These are phyloP conservation scores for Avena insularis DNA, from an alignment of 176 grass and related monocot species.

Conservation along the genomic window DNA sequence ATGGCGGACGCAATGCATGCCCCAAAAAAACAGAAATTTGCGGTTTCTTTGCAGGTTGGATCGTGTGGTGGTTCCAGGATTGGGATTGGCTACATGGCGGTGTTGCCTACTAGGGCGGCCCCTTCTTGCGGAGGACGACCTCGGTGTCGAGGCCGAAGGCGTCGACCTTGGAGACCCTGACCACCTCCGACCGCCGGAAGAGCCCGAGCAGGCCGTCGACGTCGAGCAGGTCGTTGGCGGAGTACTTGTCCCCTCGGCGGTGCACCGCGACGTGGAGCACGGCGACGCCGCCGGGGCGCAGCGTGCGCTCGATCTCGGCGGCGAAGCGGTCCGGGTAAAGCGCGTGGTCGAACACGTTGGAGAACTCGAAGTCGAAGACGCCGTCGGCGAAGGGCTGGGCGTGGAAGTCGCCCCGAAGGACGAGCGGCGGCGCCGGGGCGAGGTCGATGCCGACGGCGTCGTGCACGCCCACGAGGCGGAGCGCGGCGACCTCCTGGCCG, in stretches of 20 bases:
- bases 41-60: neutral
- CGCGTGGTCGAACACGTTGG: constrained; percentile 95
- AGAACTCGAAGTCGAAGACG: constrained; percentile 98
- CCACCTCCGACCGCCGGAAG: constrained; percentile 54
- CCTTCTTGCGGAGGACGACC: constrained; percentile 81
- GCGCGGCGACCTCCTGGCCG: constrained; percentile 72
- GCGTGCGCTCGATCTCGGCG: constrained; percentile 81
- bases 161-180: constrained; percentile 77
- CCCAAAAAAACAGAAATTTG: neutral
- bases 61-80: neutral
- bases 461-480: constrained; percentile 62
- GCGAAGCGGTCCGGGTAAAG: constrained; percentile 82
- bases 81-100: neutral
- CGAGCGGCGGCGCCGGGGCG: constrained; percentile 73
- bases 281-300: constrained; percentile 66
- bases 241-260: constrained; percentile 86
- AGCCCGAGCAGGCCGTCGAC: constrained; percentile 59
- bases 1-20: neutral
- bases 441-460: constrained; percentile 82
- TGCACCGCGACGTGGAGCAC: constrained; percentile 85
- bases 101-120: neutral
- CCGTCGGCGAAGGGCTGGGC: constrained; percentile 62
- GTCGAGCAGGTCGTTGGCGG: constrained; percentile 78
- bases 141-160: constrained; percentile 92
- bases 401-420: constrained; percentile 80